Evolutionary conservation across 768 basidiomycete species (phyloP), one percentile per base, ranked within the genome.

Genomic region (Thelephora aurantiotincta): DNA sequence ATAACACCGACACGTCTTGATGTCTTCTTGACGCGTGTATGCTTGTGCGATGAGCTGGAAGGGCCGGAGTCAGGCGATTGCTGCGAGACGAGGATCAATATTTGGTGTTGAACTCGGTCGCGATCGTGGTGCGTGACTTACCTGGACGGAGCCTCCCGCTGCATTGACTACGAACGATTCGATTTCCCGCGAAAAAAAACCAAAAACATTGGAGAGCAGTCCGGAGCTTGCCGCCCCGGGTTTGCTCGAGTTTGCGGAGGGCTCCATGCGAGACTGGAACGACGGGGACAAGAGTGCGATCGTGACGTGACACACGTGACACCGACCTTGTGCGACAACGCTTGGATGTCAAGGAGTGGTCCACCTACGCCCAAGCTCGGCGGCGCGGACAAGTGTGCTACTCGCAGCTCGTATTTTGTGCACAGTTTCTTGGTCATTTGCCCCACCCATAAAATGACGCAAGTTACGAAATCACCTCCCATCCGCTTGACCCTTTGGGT

Each of bases 101-200:
- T 20, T 12, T 19, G 5, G 20, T 9, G 33, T 38, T 23, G 34
- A 14, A 36, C 46, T 38, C 33, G 22, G 5, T n/a, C n/a, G 23
- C 16, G 20, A 14, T 22, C 20, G 33, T 11, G 12, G 4, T 26
- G 47, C n/a, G 22, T 16, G 36, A 43, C 48, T 20, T 14, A 55
- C 56, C 53, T 57, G 47, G 5, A 34, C 22, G 4, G 48, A 43
- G 6, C 64, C 62, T 5, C 77, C 79, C 7, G 79, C 75, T 43
- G 85, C 85, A 55, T 67, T 80, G 16, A 72, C 63, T 20, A 87
- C 70, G 59, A 89, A 88, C 11, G 77, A 77, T 42, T 77, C 77
- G 34, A 87, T 57, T 59, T 89, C 85, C 44, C 75, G 69, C 11
- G 82, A 75, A 4, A 89, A 74, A 58, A 78, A 84, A 59, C 65